These are phyloP conservation scores for Comarum palustre DNA, from an alignment of 306 rosid species.

Conservation along the genomic window DNA sequence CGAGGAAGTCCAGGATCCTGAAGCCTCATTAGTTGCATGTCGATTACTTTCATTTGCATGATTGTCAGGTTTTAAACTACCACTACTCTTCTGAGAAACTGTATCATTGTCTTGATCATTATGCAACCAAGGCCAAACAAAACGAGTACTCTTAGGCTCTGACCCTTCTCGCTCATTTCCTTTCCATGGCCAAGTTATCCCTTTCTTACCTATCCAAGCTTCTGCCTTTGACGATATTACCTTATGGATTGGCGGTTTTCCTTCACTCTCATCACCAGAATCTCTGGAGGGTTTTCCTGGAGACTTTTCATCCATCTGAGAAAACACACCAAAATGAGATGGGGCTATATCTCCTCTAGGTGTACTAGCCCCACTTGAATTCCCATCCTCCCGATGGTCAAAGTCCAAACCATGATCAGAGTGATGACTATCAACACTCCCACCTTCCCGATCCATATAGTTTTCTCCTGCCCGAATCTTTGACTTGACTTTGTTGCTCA, in stretches of 20 bases:
- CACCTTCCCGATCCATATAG: slow-evolving; percentile 62
- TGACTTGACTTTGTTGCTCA: slow-evolving; percentile 87
- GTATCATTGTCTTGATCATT: slow-evolving; percentile 67
- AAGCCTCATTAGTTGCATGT: slow-evolving; percentile 57
- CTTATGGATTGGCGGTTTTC: slow-evolving; percentile 61
- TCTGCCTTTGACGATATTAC: slow-evolving; percentile 69
- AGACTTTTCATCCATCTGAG: slow-evolving; percentile 54
- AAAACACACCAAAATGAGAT: slow-evolving; percentile 52
- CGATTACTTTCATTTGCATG: slow-evolving; percentile 52
- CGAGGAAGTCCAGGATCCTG: slow-evolving; percentile 74
- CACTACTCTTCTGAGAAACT: slow-evolving; percentile 38
- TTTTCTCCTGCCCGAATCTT: slow-evolving; percentile 64
- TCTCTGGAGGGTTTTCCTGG: slow-evolving; percentile 54
- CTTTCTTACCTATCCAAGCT: slow-evolving; percentile 85
- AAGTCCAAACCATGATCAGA: slow-evolving; percentile 62
- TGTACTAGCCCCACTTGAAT: slow-evolving; percentile 93
- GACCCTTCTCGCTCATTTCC: slow-evolving; percentile 62
- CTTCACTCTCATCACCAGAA: slow-evolving; percentile 66
- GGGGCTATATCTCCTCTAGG: slow-evolving; percentile 72
- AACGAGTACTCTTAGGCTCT: slow-evolving; percentile 44
- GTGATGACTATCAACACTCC: slow-evolving; percentile 59
- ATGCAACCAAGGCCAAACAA: slow-evolving; percentile 57
- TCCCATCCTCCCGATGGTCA: slow-evolving; percentile 80
- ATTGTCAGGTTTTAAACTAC: slow-evolving; percentile 49
- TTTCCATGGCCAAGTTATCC: slow-evolving; percentile 88